Evolutionary conservation across 495 filamentous ascomycete genomes (phyloP).

Genomic region (Xylaria bambusicola): DNA sequence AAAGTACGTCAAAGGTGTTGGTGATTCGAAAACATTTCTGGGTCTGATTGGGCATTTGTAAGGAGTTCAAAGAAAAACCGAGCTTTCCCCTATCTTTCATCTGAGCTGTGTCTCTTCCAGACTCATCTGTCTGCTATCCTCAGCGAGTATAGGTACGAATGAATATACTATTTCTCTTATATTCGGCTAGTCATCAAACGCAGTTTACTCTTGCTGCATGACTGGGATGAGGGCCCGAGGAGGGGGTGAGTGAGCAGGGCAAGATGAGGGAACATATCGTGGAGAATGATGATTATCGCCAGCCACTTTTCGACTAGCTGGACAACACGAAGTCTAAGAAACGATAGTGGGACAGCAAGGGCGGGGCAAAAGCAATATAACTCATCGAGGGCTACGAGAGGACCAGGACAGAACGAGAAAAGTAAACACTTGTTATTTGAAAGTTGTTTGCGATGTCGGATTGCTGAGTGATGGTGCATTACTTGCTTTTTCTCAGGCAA

Average conservation of each 20-base stretch:
- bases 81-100: conserved; percentile 1
- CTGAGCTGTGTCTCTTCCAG: background rate
- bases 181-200: background rate
- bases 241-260: background rate
- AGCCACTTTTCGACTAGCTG: conserved; percentile 1
- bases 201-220: conserved; percentile 4
- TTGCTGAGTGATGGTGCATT: background rate
- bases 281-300: conserved; percentile 1
- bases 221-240: background rate
- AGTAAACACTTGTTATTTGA: conserved; percentile 8
- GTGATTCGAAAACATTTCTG: conserved; percentile 8
- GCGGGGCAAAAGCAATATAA: conserved; percentile 20
- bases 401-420: conserved; percentile 4
- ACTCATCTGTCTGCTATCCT: background rate
- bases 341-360: conserved; percentile 1
- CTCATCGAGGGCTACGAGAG: conserved; percentile 1
- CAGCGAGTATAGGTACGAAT: background rate
- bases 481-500: conserved; percentile 6
- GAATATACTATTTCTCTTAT: background rate
- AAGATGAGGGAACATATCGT: background rate
- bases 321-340: conserved; percentile 4
- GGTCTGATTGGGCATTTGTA: conserved; percentile 17
- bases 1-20: conserved; percentile 1
- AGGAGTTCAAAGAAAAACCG: conserved; percentile 16
- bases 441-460: background rate